These are phyloP conservation scores for Saccharomycopsis schoenii DNA, from an alignment of 805 yeast species.

Conservation along the genomic window DNA sequence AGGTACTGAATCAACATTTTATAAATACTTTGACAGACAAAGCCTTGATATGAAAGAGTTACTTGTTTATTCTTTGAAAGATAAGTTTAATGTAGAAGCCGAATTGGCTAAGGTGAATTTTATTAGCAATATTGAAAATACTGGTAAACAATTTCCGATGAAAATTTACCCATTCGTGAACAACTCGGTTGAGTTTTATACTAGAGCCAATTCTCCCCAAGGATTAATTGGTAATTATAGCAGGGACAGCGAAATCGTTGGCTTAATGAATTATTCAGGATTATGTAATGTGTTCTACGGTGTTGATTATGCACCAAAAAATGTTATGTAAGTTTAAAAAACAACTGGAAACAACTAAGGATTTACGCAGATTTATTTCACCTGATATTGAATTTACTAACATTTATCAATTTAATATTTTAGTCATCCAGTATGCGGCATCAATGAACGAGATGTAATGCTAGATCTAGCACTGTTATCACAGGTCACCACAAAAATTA, in stretches of 20 bases:
- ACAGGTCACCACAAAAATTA: conserved; percentile 45
- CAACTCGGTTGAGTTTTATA: background rate
- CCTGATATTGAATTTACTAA: background rate
- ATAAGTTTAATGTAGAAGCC: background rate
- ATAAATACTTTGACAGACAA: conserved; percentile 25
- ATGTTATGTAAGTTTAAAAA: conserved; percentile 31
- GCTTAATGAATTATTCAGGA: conserved; percentile 28
- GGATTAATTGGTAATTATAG: conserved; percentile 28
- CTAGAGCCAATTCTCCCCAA: conserved; percentile 20
- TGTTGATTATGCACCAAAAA: conserved; percentile 48
- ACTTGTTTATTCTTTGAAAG: conserved; percentile 17
- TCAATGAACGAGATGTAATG: conserved; percentile 36
- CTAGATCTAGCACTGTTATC: conserved; percentile 50
- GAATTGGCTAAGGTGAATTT: background rate
- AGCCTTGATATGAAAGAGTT: conserved; percentile 21
- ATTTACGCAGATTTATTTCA: background rate
- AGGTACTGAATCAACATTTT: conserved; percentile 26
- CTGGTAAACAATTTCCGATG: background rate
- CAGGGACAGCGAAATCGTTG: conserved; percentile 27
- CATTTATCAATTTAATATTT: background rate
- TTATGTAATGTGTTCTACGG: conserved; percentile 41
- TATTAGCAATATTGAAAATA: background rate
- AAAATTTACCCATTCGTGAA: conserved; percentile 18
- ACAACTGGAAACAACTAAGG: background rate
- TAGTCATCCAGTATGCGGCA: conserved; percentile 42